A percentile compares a stretch with the other conserved stretches of the same genome.
Evolutionary conservation across 2,329 filamentous ascomycete species (phyloP).

Genomic region (Talaromyces sp.): DNA sequence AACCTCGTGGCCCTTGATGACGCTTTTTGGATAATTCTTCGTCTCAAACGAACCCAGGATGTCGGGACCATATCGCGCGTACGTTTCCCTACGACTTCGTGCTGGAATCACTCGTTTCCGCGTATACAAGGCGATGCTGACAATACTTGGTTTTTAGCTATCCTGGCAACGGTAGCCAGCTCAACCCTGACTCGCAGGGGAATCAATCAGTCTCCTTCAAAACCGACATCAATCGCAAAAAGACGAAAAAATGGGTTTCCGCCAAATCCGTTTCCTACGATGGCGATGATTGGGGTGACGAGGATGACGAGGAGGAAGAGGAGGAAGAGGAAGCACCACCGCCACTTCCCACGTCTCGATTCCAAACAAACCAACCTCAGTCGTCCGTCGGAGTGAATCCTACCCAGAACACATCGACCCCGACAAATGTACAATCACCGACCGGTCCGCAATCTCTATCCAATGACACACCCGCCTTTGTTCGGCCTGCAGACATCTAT

Average conservation of each 20-base stretch:
- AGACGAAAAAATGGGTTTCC: constrained; percentile 93
- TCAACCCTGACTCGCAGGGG: constrained; percentile 22
- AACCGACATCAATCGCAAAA: constrained; percentile 79
- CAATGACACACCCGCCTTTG: constrained; percentile 56
- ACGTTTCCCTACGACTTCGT: not conserved
- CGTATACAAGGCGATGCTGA: not conserved
- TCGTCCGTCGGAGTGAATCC: constrained; percentile 2
- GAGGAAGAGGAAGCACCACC: constrained; percentile 28
- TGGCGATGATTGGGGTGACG: constrained; percentile 85
- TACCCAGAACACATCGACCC: constrained; percentile 19
- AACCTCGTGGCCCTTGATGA: not conserved
- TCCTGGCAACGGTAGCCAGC: constrained; percentile 16
- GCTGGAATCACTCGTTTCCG: not conserved
- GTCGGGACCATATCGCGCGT: constrained; percentile 11
- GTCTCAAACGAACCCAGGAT: constrained; percentile 1
- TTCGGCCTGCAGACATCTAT: constrained; percentile 74
- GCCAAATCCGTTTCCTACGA: constrained; percentile 83
- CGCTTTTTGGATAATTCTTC: not conserved
- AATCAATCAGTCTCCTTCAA: constrained; percentile 60
- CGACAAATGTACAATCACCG: not conserved
- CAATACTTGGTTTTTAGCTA: constrained; percentile 2
- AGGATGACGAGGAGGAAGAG: constrained; percentile 56
- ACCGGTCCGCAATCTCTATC: constrained; percentile 22
- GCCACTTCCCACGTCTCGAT: constrained; percentile 24
- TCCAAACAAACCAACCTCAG: not conserved